phyloP scores from a whole-genome alignment of 176 grass and related monocot genomes.

The Oryza officinalis region DNA sequence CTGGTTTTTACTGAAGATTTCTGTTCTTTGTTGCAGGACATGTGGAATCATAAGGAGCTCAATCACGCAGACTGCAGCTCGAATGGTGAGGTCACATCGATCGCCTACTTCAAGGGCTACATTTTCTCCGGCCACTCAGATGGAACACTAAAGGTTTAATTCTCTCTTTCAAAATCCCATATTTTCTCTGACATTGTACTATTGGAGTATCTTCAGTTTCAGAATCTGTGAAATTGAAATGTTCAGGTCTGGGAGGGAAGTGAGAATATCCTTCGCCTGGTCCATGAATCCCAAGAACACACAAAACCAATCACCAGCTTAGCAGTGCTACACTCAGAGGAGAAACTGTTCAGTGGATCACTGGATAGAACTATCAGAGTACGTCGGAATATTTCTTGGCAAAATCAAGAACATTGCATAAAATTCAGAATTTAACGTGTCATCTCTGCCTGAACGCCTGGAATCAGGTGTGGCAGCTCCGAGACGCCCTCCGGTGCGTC shows the following conservation, averaged over 20 bases:
- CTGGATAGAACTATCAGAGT: conserved; percentile 62
- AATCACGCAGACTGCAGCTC: conserved; percentile 53
- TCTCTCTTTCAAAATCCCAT: background rate
- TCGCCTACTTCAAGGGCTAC: conserved; percentile 54
- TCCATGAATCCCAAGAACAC: conserved; percentile 59
- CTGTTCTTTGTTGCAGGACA: conserved; percentile 38
- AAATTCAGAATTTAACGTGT: background rate
- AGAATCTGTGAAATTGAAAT: background rate
- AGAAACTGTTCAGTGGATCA: conserved; percentile 62
- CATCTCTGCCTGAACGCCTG: background rate
- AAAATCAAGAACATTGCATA: background rate
- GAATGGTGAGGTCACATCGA: conserved; percentile 56
- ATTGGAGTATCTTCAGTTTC: background rate
- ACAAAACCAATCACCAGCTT: conserved; percentile 61
- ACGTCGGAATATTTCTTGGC: background rate
- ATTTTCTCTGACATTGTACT: background rate
- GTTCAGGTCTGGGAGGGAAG: conserved; percentile 63
- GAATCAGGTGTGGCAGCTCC: conserved; percentile 58
- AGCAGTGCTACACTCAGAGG: conserved; percentile 40
- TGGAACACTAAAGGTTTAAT: conserved; percentile 60
- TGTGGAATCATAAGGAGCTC: conserved; percentile 73
- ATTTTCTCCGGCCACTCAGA: conserved; percentile 73
- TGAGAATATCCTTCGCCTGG: conserved; percentile 46
- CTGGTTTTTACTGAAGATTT: background rate
- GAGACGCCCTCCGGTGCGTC: conserved; percentile 46